Evolutionary conservation across 1,139 yeast species (phyloP).

Genomic region (Scheffersomyces segobiensis): DNA sequence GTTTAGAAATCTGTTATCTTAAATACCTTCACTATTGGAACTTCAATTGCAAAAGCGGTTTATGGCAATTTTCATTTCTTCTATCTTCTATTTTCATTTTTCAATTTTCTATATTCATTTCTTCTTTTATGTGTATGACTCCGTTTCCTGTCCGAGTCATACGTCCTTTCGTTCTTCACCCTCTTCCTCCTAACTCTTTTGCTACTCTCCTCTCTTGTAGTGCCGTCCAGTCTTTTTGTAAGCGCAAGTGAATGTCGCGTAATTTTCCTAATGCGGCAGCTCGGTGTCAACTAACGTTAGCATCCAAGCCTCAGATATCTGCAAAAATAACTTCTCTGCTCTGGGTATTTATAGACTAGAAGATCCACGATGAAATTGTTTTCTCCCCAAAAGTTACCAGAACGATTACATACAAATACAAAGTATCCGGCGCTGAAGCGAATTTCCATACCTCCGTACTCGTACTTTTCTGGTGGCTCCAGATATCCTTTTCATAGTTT

Average conservation of each 20-base stretch:
- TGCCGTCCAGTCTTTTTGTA: neutral
- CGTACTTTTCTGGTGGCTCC: neutral
- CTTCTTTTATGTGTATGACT: neutral
- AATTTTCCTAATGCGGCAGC: neutral
- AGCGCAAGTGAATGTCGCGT: neutral
- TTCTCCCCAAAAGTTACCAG: neutral
- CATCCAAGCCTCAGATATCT: neutral
- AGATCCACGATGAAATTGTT: neutral
- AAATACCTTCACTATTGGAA: no score
- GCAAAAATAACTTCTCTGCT: neutral
- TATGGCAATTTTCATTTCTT: no score
- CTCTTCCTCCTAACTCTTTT: neutral
- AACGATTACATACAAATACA: neutral
- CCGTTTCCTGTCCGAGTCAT: neutral
- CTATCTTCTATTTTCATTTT: no score
- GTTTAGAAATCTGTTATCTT: no score
- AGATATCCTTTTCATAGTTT: neutral
- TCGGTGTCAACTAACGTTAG: conserved; percentile 1
- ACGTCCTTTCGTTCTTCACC: neutral
- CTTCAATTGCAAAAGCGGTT: no score
- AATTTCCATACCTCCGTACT: neutral
- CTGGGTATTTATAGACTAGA: neutral
- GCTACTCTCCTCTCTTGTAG: neutral
- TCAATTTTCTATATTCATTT: no score
- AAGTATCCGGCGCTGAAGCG: neutral